A percentile compares a stretch with the other conserved stretches of the same genome.
Evolutionary conservation across 257 asterid genomes (phyloP).

Genomic region (Forsythia viridissima): DNA sequence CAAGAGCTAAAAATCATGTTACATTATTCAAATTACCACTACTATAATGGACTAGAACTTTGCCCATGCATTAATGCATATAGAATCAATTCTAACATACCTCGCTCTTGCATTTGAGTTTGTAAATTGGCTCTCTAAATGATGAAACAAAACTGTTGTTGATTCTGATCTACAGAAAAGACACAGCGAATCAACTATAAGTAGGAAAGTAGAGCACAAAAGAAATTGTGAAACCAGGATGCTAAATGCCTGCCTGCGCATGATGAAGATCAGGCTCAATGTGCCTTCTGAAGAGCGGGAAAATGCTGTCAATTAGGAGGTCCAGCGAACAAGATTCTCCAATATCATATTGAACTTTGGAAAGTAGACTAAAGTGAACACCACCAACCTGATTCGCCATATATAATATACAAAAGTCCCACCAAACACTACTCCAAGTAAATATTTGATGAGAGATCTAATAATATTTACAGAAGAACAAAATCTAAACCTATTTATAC

Average conservation of each 20-base stretch:
- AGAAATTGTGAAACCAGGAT: conserved; percentile 24
- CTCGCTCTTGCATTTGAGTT: conserved; percentile 94
- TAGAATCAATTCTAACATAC: conserved; percentile 38
- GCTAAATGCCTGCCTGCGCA: conserved; percentile 74
- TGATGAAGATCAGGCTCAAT: conserved; percentile 99
- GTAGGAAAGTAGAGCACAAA: conserved; percentile 20
- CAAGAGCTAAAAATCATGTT: not conserved
- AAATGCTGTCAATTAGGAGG: conserved; percentile 97
- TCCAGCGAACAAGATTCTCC: conserved; percentile 98
- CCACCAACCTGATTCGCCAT: conserved; percentile 87
- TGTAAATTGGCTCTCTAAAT: conserved; percentile 98
- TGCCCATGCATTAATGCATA: conserved; percentile 3
- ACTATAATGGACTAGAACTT: conserved; percentile 8
- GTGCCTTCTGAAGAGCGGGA: conserved; percentile 93
- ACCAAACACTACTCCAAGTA: conserved; percentile 20
- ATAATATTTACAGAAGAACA: conserved; percentile 12
- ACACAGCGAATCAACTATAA: conserved; percentile 38
- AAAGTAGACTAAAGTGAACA: conserved; percentile 97
- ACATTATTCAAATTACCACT: not conserved
- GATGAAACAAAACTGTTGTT: conserved; percentile 99
- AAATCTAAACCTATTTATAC: not conserved
- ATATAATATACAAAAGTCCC: conserved; percentile 21
- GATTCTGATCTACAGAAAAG: conserved; percentile 85
- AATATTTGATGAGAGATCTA: conserved; percentile 18
- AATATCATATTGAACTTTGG: conserved; percentile 97